Base-by-base conservation (phyloP, 192 early-diverging fungal species). In the Coemansia sp. region DNA sequence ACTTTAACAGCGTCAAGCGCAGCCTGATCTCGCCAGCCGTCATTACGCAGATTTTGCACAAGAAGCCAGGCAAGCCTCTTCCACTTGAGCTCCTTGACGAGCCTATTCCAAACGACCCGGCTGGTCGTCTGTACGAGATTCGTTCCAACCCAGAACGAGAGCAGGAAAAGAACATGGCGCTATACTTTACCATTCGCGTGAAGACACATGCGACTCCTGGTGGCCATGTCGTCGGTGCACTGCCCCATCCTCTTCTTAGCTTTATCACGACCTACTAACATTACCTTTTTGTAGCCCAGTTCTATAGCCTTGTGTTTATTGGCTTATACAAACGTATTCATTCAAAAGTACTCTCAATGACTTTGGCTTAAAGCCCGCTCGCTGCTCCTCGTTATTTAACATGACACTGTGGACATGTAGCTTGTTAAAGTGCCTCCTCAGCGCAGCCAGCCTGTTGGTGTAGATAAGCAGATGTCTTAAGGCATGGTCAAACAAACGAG, bases 61-160 rank as follows among this genome's bases (percentile, higher is more conserved):
- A 69, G 64, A 72, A 69, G 57, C 68, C 65, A 5, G 38, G 46
- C 34, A 48, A 67, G 16, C 72, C 77, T 12, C 72, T 67, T 33
- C 73, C 73, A 20, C 69, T 67, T 0, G 74, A 81, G 70, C 70
- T 81, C n/a, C 67, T 81, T 12, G 70, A 81, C 15, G 77, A 79
- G 62, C 77, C 77, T 10, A 20, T 79, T 64, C 51, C 77, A 5
- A 79, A 79, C 21, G 77, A 79, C 23, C 77, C 77, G 15, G 77
- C 77, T 24, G 78, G 78, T 2, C 72, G 67, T 30, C 60, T 81
- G 51, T 81, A 81, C 55, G 78, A 81, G 43, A 63, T 81, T 20
- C 68, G 78, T 35, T 81, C 78, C 23, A 57, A 66, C 20, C 78
- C 78, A 2, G 66, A 68, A 5, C n/a, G 2, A 24, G 78, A 81